phyloP scores from a whole-genome alignment of 805 yeast genomes.

The Nakazawaea ernobii region DNA sequence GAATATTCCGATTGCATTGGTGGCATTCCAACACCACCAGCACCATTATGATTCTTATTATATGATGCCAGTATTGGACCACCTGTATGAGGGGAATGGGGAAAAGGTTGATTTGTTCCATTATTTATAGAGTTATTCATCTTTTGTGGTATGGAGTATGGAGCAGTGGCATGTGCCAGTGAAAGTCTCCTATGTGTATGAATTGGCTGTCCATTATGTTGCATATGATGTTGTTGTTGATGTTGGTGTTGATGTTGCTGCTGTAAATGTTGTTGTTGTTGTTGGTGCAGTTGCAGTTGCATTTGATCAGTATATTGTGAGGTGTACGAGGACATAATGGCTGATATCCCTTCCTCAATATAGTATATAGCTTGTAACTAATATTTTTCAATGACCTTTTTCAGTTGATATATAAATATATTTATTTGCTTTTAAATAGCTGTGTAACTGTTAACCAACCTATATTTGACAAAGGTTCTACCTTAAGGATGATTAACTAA shows the following conservation, averaged over 20 bases:
- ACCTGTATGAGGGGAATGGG: conserved; percentile 4
- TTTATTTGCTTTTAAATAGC: no score
- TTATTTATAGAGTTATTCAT: not conserved
- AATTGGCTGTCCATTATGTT: not conserved
- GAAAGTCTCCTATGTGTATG: conserved; percentile 6
- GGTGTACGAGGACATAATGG: not conserved
- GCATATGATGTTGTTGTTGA: not conserved
- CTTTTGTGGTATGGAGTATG: conserved; percentile 9
- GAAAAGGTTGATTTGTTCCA: not conserved
- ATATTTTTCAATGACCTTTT: no score
- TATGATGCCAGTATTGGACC: conserved; percentile 3
- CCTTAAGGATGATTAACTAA: no score
- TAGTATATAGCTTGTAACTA: no score
- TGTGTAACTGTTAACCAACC: no score
- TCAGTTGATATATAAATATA: no score
- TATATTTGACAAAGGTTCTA: no score
- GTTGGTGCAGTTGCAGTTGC: conserved; percentile 8
- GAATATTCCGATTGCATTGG: conserved; percentile 14
- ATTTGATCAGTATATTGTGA: conserved; percentile 9
- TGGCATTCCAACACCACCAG: not conserved
- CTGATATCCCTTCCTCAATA: not conserved
- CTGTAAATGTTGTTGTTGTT: conserved; percentile 1
- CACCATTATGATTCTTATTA: not conserved
- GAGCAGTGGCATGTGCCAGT: conserved; percentile 5
- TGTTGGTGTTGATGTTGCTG: conserved; percentile 1